A percentile compares a stretch with the other conserved stretches of the same genome.
Evolutionary conservation across 1,284 basidiomycete genomes (phyloP).

Genomic region (Fomitopsis betulina): DNA sequence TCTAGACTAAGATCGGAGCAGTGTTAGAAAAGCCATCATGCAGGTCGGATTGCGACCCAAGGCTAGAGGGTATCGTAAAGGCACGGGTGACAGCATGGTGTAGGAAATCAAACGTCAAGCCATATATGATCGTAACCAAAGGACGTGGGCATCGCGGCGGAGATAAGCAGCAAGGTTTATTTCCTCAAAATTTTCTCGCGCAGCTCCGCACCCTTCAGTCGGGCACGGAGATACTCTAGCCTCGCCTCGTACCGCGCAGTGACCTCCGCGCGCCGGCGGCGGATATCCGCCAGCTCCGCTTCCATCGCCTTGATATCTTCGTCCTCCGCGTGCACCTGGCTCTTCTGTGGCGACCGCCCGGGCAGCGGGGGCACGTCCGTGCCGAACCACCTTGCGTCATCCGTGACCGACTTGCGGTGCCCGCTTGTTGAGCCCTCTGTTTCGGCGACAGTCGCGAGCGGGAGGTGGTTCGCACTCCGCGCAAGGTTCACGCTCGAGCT

Average conservation of each 20-base stretch:
- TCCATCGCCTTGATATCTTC: conserved; percentile 35
- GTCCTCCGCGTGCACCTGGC: conserved; percentile 13
- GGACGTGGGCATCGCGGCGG: background rate
- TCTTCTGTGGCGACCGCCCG: background rate
- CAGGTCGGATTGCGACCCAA: background rate
- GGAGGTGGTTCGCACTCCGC: conserved; percentile 42
- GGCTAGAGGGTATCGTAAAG: background rate
- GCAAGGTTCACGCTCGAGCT: conserved; percentile 42
- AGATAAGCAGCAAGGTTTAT: conserved; percentile 10
- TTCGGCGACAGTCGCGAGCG: conserved; percentile 48
- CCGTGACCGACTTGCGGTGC: conserved; percentile 10
- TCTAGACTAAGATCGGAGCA: background rate
- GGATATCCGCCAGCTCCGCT: conserved; percentile 58
- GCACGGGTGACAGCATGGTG: background rate
- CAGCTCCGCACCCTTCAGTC: conserved; percentile 69
- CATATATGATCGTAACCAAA: background rate
- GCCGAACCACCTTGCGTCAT: conserved; percentile 8
- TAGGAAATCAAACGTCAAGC: background rate
- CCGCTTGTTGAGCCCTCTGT: conserved; percentile 27
- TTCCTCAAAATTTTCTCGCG: conserved; percentile 59
- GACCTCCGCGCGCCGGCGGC: conserved; percentile 57
- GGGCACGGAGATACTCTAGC: conserved; percentile 64
- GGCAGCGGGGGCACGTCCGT: conserved; percentile 2
- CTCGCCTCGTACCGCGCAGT: conserved; percentile 59
- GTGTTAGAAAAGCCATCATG: background rate